Conservation (phyloP, 371 early-diverging fungal species). For the Syncephalastrum racemosum region DNA sequence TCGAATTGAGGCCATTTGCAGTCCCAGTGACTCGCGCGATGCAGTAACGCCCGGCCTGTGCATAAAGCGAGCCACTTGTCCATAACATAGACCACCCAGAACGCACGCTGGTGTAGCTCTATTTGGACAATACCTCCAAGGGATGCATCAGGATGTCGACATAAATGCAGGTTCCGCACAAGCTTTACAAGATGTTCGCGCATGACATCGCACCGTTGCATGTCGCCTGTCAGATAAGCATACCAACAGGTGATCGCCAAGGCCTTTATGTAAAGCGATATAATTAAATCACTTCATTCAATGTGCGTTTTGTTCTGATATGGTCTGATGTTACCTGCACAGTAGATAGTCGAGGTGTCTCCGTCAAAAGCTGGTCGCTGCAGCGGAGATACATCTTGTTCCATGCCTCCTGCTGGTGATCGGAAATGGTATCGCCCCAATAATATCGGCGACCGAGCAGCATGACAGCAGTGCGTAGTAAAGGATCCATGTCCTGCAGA, state of each 20-base stretch:
- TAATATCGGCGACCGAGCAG: conserved; percentile 27
- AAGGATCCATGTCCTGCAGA: conserved; percentile 22
- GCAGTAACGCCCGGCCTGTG: conserved; percentile 12
- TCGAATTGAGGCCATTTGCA: conserved; percentile 39
- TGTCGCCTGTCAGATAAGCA: conserved; percentile 8
- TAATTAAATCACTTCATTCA: not conserved
- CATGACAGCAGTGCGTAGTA: conserved; percentile 34
- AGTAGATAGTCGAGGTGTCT: conserved; percentile 18
- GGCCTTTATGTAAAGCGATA: conserved; percentile 5
- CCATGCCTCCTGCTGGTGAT: not conserved
- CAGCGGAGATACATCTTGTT: conserved; percentile 1
- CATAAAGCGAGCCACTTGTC: conserved; percentile 39
- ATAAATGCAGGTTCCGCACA: conserved; percentile 5
- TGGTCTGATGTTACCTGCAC: conserved; percentile 26
- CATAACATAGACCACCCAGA: conserved; percentile 40
- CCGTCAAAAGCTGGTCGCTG: not conserved
- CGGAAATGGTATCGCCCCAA: not conserved
- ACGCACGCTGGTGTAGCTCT: conserved; percentile 42
- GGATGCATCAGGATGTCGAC: conserved; percentile 12
- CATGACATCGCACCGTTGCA: conserved; percentile 7
- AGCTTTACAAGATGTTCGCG: conserved; percentile 1
- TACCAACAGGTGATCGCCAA: conserved; percentile 16
- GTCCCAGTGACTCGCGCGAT: conserved; percentile 13
- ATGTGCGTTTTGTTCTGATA: too few relatives aligned
- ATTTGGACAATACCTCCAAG: conserved; percentile 12